Base-by-base conservation (phyloP, 345 rosid species). In the Camelina laxa region DNA sequence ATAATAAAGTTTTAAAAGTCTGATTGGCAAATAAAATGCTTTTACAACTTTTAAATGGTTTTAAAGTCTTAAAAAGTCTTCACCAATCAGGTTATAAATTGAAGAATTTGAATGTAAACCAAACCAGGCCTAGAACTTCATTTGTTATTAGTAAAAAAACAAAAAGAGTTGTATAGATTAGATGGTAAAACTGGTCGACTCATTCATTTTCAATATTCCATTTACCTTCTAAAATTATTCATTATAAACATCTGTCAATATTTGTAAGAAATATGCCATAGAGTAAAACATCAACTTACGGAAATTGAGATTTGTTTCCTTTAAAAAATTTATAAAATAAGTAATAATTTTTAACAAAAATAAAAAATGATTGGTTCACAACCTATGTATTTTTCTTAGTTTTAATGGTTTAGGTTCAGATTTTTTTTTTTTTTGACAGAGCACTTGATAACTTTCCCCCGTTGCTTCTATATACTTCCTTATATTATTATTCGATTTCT, bases 401-500 rank as follows among this genome's bases (percentile, higher is more conserved):
- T 1, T 9, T 38, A 10, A 10, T 38, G 41, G 41, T 9, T 38
- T 38, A 9, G 41, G 41, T 62, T 72, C 19, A 2, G 21, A 24
- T 72, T 39, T 20, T 36, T 51, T 50, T n/a, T 33, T 31, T 7
- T 24, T 51, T 50, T 50, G 42, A 61, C 53, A 72, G 21, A 53
- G n/a, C 10, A 7, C 50, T 60, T 17, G 50, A 59, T 38, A 71
- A 19, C 17, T 41, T 53, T 63, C 49, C 57, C 42, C 17, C 22
- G 55, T 38, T 41, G 5, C 54, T 17, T 64, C 27, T 4, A 14
- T 31, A 27, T 24, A 3, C 30, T 73, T 55, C 24, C 76, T 41
- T n/a, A 9, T n/a, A 41, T 54, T 42, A 33, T 14, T 54, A 48
- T 70, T 47, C 48, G 1, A 22, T 10, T 36, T n/a, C n/a, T n/a